phyloP scores from a whole-genome alignment of 1,284 basidiomycete species.

The Phlebopus sp. region DNA sequence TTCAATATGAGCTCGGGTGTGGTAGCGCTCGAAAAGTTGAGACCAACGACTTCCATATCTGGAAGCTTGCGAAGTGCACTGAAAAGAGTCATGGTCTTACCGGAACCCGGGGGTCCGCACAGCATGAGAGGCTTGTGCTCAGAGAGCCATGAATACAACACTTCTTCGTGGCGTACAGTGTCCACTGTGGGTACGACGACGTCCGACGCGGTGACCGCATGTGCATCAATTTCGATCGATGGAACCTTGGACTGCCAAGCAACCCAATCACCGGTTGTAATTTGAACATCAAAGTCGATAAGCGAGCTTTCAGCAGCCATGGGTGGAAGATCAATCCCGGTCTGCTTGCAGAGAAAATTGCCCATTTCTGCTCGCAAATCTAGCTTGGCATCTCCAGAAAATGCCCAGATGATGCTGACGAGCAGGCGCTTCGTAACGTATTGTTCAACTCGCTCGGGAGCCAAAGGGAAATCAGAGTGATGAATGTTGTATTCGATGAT shows the following conservation, averaged over 20 bases:
- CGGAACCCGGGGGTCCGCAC: constrained; percentile 97
- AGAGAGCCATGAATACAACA: constrained; percentile 97
- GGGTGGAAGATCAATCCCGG: constrained; percentile 87
- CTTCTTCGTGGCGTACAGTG: constrained; percentile 97
- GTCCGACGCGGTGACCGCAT: constrained; percentile 92
- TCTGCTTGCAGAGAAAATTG: constrained; percentile 81
- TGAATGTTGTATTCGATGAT: constrained; percentile 94
- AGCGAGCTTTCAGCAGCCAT: constrained; percentile 76
- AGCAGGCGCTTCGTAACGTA: constrained; percentile 92
- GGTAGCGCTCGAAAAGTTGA: constrained; percentile 99
- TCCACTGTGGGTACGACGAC: constrained; percentile 98
- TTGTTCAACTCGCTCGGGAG: constrained; percentile 80
- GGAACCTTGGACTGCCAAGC: constrained; percentile 93
- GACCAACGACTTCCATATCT: constrained; percentile 97
- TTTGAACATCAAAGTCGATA: constrained; percentile 95
- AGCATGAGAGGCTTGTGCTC: constrained; percentile 99
- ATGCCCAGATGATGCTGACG: constrained; percentile 95
- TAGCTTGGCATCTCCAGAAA: constrained; percentile 93
- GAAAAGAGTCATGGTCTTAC: constrained; percentile 99
- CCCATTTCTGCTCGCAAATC: constrained; percentile 90
- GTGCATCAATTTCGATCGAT: constrained; percentile 94
- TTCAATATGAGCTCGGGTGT: constrained; percentile 97
- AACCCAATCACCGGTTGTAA: constrained; percentile 84
- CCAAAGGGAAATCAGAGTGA: constrained; percentile 92
- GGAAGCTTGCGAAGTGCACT: constrained; percentile 96